phyloP scores from a whole-genome alignment of 345 rosid genomes.

The Gossypium raimondii region DNA sequence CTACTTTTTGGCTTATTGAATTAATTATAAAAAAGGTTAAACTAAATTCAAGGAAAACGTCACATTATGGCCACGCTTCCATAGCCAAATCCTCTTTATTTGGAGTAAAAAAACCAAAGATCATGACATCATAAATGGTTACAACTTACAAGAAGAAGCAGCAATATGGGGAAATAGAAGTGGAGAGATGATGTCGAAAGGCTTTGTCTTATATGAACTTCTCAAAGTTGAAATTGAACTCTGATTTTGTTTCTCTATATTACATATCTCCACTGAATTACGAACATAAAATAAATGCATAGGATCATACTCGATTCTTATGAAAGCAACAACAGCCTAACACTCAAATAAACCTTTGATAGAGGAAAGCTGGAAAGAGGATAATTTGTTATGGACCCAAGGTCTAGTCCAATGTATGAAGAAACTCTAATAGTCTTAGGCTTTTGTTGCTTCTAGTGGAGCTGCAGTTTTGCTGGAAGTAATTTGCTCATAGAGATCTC shows the following conservation, averaged over 20 bases:
- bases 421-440: conserved; percentile 22
- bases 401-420: background rate
- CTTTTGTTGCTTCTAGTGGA: conserved; percentile 59
- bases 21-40: background rate
- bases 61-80: background rate
- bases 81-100: background rate
- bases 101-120: background rate
- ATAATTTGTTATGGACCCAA: background rate
- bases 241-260: background rate
- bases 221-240: conserved; percentile 1
- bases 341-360: conserved; percentile 16
- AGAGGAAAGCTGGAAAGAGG: conserved; percentile 4
- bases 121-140: background rate
- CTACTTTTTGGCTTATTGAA: background rate
- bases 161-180: background rate
- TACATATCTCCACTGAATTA: background rate
- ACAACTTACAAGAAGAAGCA: background rate
- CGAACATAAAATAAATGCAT: conserved; percentile 13
- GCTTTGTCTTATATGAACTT: conserved; percentile 14
- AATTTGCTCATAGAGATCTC: conserved; percentile 88
- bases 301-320: conserved; percentile 8
- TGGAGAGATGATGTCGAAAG: background rate
- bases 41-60: background rate
- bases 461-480: conserved; percentile 44
- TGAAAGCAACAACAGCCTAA: conserved; percentile 19